phyloP scores from a whole-genome alignment of 2,329 filamentous ascomycete species.

The Gyromitra esculenta region DNA sequence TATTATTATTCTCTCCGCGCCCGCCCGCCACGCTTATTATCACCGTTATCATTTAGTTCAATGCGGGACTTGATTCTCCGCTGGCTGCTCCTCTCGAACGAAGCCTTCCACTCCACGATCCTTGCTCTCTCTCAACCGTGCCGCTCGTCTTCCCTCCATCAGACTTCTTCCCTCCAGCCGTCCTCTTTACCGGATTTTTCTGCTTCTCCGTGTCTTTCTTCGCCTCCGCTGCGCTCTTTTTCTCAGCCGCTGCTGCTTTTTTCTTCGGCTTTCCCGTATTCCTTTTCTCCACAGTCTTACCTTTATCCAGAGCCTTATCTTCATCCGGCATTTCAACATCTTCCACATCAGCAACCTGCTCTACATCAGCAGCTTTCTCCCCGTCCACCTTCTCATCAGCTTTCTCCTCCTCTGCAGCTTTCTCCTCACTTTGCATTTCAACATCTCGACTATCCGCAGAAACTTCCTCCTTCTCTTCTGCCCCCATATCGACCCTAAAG shows the following conservation, averaged over 20 bases:
- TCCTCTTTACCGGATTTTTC: neutral
- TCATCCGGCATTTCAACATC: neutral
- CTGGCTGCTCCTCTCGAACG: neutral
- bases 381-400: neutral
- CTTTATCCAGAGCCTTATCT: neutral
- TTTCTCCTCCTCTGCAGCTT: neutral
- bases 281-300: no score
- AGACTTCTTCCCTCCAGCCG: neutral
- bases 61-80: neutral
- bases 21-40: neutral
- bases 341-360: neutral
- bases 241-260: neutral
- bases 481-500: neutral
- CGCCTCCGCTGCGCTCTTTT: neutral
- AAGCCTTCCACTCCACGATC: constrained; percentile 1
- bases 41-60: neutral
- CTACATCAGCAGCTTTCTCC: neutral
- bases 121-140: neutral
- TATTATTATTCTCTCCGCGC: no score
- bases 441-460: neutral
- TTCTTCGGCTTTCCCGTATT: neutral
- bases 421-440: neutral
- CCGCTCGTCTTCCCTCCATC: neutral
- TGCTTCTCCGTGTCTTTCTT: neutral
- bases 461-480: neutral